Conservation (phyloP, 495 filamentous ascomycete species). For the Trichoderma reesei region DNA sequence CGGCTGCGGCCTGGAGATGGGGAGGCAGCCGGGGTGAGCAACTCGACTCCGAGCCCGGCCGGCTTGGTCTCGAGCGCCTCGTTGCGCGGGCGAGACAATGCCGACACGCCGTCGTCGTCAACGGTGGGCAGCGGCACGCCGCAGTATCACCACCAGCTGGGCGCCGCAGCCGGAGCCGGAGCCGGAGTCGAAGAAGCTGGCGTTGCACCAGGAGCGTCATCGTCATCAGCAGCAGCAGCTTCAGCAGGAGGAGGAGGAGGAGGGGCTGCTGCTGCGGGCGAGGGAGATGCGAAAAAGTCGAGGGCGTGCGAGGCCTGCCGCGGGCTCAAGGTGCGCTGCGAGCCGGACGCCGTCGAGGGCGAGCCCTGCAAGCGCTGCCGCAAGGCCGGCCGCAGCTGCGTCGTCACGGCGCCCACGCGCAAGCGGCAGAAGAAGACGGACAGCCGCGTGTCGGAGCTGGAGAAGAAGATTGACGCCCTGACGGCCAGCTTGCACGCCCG, state of each 20-base stretch:
- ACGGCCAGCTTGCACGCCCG: slow-evolving; percentile 63
- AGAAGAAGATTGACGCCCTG: slow-evolving; percentile 87
- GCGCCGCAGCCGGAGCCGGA: too few relatives aligned
- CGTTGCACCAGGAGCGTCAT: too few relatives aligned
- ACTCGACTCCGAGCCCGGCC: background rate
- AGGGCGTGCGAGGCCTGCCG: slow-evolving; percentile 93
- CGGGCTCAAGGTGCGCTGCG: slow-evolving; percentile 82
- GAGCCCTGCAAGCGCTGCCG: slow-evolving; percentile 75
- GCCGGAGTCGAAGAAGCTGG: too few relatives aligned
- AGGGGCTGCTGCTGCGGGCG: background rate
- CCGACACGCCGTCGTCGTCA: slow-evolving; percentile 7
- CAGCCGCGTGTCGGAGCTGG: slow-evolving; percentile 81
- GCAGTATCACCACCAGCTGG: background rate
- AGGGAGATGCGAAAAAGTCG: slow-evolving; percentile 41
- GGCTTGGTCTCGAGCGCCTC: background rate
- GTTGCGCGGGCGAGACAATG: background rate
- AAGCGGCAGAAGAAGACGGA: slow-evolving; percentile 94
- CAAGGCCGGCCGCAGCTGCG: slow-evolving; percentile 68
- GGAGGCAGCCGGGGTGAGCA: background rate
- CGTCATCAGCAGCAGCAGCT: too few relatives aligned
- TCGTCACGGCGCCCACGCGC: slow-evolving; percentile 72
- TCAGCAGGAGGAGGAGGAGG: too few relatives aligned
- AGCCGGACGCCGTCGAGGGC: slow-evolving; percentile 53
- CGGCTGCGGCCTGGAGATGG: background rate
- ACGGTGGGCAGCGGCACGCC: slow-evolving; percentile 2